These are phyloP conservation scores for Didymella pomorum DNA, from an alignment of 2,329 filamentous ascomycete species.

Conservation along the genomic window DNA sequence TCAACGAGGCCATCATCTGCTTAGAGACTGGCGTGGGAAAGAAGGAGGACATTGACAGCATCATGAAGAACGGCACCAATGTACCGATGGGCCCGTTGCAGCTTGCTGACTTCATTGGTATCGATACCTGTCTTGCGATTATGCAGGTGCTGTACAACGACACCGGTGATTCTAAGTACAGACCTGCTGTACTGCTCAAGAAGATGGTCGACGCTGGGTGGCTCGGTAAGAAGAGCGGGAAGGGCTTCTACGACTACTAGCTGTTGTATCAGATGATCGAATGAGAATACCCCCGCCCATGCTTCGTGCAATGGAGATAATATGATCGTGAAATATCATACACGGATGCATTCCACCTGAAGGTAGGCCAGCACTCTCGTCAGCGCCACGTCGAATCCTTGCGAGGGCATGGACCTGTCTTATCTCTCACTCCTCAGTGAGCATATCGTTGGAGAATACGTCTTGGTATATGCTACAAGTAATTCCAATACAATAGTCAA, in stretches of 20 bases:
- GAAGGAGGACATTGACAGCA: conserved; percentile 91
- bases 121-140: conserved; percentile 95
- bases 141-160: conserved; percentile 94
- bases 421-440: no score
- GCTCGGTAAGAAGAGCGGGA: conserved; percentile 96
- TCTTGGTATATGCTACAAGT: conserved; percentile 20
- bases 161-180: conserved; percentile 94
- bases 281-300: not conserved
- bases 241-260: conserved; percentile 92
- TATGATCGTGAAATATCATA: no score
- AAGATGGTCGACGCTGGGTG: conserved; percentile 99
- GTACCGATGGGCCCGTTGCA: conserved; percentile 97
- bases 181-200: conserved; percentile 82
- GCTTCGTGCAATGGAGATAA: no score
- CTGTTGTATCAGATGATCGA: not conserved
- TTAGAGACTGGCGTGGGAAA: conserved; percentile 90
- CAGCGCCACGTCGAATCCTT: not conserved
- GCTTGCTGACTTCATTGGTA: conserved; percentile 94
- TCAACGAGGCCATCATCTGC: conserved; percentile 97
- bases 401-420: not conserved
- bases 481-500: conserved; percentile 11
- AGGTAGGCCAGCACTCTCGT: not conserved
- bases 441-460: not conserved
- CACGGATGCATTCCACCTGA: not conserved
- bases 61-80: conserved; percentile 99